Evolutionary conservation across 306 rosid genomes (phyloP).

Genomic region (Vigna unguiculata): DNA sequence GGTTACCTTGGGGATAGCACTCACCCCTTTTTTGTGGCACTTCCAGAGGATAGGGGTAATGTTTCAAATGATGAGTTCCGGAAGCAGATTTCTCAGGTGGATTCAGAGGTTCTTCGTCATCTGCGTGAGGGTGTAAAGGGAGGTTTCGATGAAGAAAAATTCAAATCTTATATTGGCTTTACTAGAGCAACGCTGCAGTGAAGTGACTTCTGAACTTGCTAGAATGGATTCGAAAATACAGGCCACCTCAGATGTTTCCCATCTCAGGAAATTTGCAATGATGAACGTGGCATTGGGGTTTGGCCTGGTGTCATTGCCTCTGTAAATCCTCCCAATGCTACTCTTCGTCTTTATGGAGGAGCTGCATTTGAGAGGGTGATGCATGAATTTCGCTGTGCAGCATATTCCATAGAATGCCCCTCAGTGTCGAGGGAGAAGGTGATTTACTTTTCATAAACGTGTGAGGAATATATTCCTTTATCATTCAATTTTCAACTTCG

Average conservation of each 20-base stretch:
- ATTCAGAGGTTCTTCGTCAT: constrained; percentile 81
- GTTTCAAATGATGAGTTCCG: constrained; percentile 95
- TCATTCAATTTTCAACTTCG: constrained; percentile 15
- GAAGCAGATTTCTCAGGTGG: constrained; percentile 86
- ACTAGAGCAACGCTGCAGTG: constrained; percentile 95
- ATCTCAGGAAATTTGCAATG: constrained; percentile 89
- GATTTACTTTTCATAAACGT: constrained; percentile 17
- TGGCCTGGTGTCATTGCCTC: constrained; percentile 89
- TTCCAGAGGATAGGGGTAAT: constrained; percentile 81
- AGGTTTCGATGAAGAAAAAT: constrained; percentile 94
- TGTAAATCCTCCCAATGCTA: constrained; percentile 85
- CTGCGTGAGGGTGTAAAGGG: constrained; percentile 85
- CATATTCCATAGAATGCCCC: constrained; percentile 95
- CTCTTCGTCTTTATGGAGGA: constrained; percentile 93
- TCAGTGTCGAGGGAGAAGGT: constrained; percentile 97
- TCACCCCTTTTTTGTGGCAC: constrained; percentile 85
- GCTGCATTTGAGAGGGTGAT: constrained; percentile 98
- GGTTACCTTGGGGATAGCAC: constrained; percentile 89
- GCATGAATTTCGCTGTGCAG: constrained; percentile 95
- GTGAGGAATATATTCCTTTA: constrained; percentile 4
- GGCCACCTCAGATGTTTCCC: constrained; percentile 90
- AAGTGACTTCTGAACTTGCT: constrained; percentile 69
- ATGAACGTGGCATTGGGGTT: constrained; percentile 76
- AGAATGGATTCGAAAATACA: constrained; percentile 76
- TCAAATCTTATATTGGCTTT: constrained; percentile 76